These are phyloP conservation scores for Blastobotrys americana DNA, from an alignment of 805 yeast genomes.

Conservation along the genomic window DNA sequence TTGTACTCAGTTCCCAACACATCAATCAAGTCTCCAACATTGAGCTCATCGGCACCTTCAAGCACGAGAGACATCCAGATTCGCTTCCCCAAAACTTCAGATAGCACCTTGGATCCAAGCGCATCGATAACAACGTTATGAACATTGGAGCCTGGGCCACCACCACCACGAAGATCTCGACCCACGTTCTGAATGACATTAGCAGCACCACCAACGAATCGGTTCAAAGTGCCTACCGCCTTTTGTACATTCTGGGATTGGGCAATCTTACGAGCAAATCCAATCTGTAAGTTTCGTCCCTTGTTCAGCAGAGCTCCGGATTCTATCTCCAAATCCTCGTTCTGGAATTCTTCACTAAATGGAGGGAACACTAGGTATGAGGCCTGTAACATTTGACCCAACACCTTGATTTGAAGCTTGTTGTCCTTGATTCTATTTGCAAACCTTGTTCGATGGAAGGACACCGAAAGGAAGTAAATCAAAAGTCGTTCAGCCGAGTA, in stretches of 20 bases:
- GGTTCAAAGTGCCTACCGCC: slow-evolving; percentile 23
- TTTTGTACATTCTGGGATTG: slow-evolving; percentile 18
- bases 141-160: slow-evolving; percentile 5
- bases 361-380: slow-evolving; percentile 32
- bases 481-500: slow-evolving; percentile 32
- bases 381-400: slow-evolving; percentile 27
- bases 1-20: slow-evolving; percentile 27
- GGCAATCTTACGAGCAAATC: slow-evolving; percentile 15
- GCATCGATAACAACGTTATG: slow-evolving; percentile 30
- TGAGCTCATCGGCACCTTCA: slow-evolving; percentile 31
- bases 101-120: slow-evolving; percentile 22
- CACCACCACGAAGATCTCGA: slow-evolving; percentile 19
- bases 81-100: slow-evolving; percentile 31
- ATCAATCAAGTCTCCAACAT: slow-evolving; percentile 29
- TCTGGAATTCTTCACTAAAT: slow-evolving; percentile 30
- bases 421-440: slow-evolving; percentile 32
- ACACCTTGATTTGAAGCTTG: slow-evolving; percentile 27
- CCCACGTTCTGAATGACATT: slow-evolving; percentile 20
- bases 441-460: slow-evolving; percentile 35
- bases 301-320: slow-evolving; percentile 20
- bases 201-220: slow-evolving; percentile 27
- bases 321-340: slow-evolving; percentile 29
- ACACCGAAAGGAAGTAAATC: slow-evolving; percentile 33
- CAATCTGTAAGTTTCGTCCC: slow-evolving; percentile 7
- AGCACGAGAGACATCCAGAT: slow-evolving; percentile 37